phyloP scores from a whole-genome alignment of 257 asterid species.

The Lavandula angustifolia region DNA sequence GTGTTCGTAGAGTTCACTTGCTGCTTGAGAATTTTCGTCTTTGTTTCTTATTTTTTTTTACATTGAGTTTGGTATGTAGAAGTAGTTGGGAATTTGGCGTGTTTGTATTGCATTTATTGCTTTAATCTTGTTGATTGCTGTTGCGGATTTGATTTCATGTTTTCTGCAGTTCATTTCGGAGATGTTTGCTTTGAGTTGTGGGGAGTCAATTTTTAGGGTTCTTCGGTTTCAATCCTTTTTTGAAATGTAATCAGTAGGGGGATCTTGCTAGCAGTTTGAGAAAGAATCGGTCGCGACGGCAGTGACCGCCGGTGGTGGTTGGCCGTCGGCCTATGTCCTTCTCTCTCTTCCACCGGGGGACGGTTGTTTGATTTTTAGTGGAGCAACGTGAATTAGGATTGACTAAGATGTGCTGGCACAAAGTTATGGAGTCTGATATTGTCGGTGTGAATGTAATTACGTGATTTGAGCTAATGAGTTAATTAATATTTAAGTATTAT shows the following conservation, averaged over 20 bases:
- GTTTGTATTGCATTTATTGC: not conserved
- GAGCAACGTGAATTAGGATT: slow-evolving; percentile 6
- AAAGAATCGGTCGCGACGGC: not conserved
- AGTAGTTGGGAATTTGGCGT: not conserved
- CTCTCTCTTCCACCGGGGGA: not conserved
- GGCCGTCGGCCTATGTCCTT: slow-evolving; percentile 2
- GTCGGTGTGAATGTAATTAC: slow-evolving; percentile 14
- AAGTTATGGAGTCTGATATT: slow-evolving; percentile 16
- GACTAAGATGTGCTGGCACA: slow-evolving; percentile 4
- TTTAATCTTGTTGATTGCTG: too few relatives aligned
- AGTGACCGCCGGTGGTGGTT: not conserved
- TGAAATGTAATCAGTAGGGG: not conserved
- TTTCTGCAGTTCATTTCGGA: slow-evolving; percentile 11
- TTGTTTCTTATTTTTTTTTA: not conserved
- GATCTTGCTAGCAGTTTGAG: slow-evolving; percentile 10
- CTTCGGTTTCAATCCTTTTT: not conserved
- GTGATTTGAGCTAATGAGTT: slow-evolving; percentile 13
- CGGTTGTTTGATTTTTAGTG: not conserved
- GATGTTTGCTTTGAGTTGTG: slow-evolving; percentile 23
- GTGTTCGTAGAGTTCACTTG: not conserved
- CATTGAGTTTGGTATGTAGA: not conserved
- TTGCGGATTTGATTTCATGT: not conserved
- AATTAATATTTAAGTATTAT: not conserved
- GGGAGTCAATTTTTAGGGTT: slow-evolving; percentile 3
- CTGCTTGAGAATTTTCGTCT: not conserved